Evolutionary conservation across 202 grass and related monocot species (phyloP).

Genomic region (Zoysia matrella): DNA sequence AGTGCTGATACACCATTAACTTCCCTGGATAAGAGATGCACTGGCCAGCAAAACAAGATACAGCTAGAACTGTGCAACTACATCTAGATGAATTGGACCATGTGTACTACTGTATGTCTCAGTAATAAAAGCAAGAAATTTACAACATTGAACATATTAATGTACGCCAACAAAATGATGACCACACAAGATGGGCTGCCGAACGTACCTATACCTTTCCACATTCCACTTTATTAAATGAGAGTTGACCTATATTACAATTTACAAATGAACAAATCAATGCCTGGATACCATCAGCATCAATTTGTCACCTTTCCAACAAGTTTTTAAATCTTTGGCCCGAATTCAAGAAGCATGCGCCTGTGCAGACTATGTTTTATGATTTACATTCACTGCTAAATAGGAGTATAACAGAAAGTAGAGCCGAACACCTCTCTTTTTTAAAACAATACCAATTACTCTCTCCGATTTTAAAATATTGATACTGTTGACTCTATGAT

Average conservation of each 20-base stretch:
- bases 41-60: constrained; percentile 29
- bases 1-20: no score
- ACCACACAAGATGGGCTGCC: neutral
- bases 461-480: no score
- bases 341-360: neutral
- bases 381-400: neutral
- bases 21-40: no score
- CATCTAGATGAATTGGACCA: constrained; percentile 15
- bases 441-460: constrained; percentile 30
- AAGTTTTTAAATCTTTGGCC: neutral
- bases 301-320: constrained; percentile 10
- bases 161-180: neutral
- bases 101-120: neutral
- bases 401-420: constrained; percentile 17
- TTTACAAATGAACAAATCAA: neutral
- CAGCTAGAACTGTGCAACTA: neutral
- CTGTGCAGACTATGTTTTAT: neutral
- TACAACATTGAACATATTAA: constrained; percentile 18
- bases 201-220: neutral
- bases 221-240: neutral
- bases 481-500: no score
- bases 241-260: neutral
- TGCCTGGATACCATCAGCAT: neutral
- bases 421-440: constrained; percentile 23
- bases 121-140: constrained; percentile 25